Evolutionary conservation across 2,329 filamentous ascomycete genomes (phyloP), one percentile per base, ranked within the genome.

Genomic region (Cordyceps javanica): DNA sequence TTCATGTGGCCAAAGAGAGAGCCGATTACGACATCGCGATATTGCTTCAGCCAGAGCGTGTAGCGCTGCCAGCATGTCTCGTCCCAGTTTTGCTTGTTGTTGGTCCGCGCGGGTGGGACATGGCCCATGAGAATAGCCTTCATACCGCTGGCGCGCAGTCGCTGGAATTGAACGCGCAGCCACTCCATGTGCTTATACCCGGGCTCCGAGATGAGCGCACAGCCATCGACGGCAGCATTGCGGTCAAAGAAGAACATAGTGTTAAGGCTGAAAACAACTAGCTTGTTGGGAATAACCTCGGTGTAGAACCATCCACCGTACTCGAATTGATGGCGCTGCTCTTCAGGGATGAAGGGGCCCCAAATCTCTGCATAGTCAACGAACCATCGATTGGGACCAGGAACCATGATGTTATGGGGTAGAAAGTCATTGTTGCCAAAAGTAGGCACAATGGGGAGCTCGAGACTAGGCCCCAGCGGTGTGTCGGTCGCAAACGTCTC

Each of bases 41-140:
- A 99, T 70, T 95, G 91, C 64, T 85, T 82, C 66, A 93, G 75
- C 91, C 92, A 97, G 4, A 97, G 75, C 0, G 91, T 89, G 72
- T 96, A 99, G 70, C 96, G 97, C 70, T 97, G 93, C 92, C 93
- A 99, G 74, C 94, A 99, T 0, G 89, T 91, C 77, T 97, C 93
- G 63, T 97, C 91, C 94, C 94, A 99, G 61, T 85, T 86, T 66
- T 85, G 82, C 77, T 97, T 97, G 73, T 85, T 88, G 36, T 85
- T 81, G 1, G 92, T 94, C 60, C 92, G 81, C 1, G 92, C 93
- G 0, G 94, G 94, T 1, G 94, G 92, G 4, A 99, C 91, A 71
- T 99, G 94, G 2, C 94, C 93, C 65, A 90, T 95, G 55, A 99
- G 74, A 54, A 99, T 96, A 14, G 89, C 94, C 74, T 97, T 97